Evolutionary conservation across 2,329 filamentous ascomycete genomes (phyloP).

Genomic region (Fusarium sp.): DNA sequence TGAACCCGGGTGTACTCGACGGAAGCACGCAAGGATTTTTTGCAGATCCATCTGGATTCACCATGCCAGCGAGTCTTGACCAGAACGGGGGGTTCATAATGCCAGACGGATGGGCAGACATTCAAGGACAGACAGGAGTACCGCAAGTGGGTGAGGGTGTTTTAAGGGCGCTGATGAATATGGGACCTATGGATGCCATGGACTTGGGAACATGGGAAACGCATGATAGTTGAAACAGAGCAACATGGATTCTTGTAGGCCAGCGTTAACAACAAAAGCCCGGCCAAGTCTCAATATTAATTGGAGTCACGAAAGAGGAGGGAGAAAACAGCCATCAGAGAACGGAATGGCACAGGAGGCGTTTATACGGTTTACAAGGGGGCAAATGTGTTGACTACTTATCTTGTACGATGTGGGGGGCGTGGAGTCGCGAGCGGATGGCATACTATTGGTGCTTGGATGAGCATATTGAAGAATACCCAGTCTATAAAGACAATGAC

Average conservation of each 20-base stretch:
- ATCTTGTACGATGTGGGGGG: conserved; percentile 31
- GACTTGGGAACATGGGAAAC: conserved; percentile 61
- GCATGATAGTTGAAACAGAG: conserved; percentile 41
- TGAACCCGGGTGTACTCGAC: conserved; percentile 51
- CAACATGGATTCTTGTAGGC: conserved; percentile 12
- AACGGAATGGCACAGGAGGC: conserved; percentile 15
- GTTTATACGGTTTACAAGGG: conserved; percentile 18
- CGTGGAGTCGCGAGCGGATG: conserved; percentile 22
- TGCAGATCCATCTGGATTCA: conserved; percentile 51
- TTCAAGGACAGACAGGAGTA: conserved; percentile 57
- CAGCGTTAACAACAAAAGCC: background rate
- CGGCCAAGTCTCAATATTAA: conserved; percentile 3
- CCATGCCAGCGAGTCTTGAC: conserved; percentile 40
- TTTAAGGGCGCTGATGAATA: conserved; percentile 64
- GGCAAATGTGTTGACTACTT: conserved; percentile 20
- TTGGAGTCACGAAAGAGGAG: conserved; percentile 13
- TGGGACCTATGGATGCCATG: conserved; percentile 69
- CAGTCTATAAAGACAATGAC: conserved; percentile 31
- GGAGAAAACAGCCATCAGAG: conserved; percentile 6
- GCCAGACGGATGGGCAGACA: conserved; percentile 55
- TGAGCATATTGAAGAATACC: conserved; percentile 31
- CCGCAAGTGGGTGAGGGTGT: conserved; percentile 66
- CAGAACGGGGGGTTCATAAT: conserved; percentile 52
- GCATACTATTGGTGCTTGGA: conserved; percentile 13
- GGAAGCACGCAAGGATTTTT: conserved; percentile 53